Evolutionary conservation across 768 basidiomycete genomes (phyloP).

Genomic region (Sutorius australiensis): DNA sequence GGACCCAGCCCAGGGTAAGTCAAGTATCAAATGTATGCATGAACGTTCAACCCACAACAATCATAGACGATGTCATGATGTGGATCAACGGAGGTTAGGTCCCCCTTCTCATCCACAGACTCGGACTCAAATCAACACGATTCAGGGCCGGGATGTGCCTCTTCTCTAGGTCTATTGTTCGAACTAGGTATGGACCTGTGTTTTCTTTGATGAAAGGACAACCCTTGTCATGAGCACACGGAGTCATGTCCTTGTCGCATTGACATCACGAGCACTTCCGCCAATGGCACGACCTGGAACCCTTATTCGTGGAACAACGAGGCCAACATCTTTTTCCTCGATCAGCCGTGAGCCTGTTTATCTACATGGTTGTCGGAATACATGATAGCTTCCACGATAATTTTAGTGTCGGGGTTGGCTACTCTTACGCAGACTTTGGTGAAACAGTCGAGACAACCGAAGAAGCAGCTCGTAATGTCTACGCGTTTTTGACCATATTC

Average conservation of each 20-base stretch:
- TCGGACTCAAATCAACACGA: neutral
- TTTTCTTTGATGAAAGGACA: conserved; percentile 4
- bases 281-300: conserved; percentile 61
- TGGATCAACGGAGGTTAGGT: conserved; percentile 63
- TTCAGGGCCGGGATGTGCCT: conserved; percentile 56
- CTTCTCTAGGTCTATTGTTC: conserved; percentile 55
- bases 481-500: conserved; percentile 74
- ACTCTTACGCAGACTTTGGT: conserved; percentile 66
- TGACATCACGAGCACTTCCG: conserved; percentile 50
- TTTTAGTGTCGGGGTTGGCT: conserved; percentile 62
- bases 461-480: conserved; percentile 72
- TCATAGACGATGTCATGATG: conserved; percentile 60
- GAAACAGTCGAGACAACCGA: conserved; percentile 72
- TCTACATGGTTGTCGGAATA: neutral
- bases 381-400: neutral
- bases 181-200: conserved; percentile 41
- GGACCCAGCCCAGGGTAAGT: conserved; percentile 37
- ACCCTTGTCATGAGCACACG: conserved; percentile 27
- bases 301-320: conserved; percentile 63
- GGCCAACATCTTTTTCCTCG: conserved; percentile 69
- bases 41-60: neutral
- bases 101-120: neutral
- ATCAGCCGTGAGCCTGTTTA: conserved; percentile 46
- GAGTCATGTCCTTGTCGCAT: conserved; percentile 56
- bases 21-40: neutral